Evolutionary conservation across 2,329 filamentous ascomycete species (phyloP).

Genomic region (Exophiala sideris): DNA sequence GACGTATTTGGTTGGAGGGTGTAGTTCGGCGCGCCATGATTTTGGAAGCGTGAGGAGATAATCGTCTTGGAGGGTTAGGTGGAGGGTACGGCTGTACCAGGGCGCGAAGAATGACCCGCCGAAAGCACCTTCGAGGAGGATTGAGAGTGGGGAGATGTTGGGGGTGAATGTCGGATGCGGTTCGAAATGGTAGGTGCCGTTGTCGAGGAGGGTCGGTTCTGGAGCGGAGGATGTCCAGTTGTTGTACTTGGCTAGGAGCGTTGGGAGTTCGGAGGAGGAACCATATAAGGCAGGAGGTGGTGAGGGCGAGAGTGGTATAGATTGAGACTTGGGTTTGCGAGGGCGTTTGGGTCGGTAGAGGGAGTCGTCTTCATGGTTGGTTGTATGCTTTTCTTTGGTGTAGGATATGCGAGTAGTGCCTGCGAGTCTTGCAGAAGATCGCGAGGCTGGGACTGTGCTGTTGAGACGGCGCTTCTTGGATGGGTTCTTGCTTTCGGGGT

Average conservation of each 20-base stretch:
- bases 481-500: slow-evolving; percentile 15
- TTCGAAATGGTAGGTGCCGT: slow-evolving; percentile 47
- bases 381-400: slow-evolving; percentile 30
- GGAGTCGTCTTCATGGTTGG: neutral
- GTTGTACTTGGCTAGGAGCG: slow-evolving; percentile 39
- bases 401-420: slow-evolving; percentile 36
- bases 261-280: slow-evolving; percentile 19
- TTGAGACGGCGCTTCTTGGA: slow-evolving; percentile 42
- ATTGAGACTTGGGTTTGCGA: neutral
- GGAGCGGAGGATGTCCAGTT: slow-evolving; percentile 42
- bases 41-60: slow-evolving; percentile 44
- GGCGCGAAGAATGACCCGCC: slow-evolving; percentile 53
- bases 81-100: slow-evolving; percentile 43
- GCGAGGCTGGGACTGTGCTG: slow-evolving; percentile 33
- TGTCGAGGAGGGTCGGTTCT: slow-evolving; percentile 41
- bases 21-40: slow-evolving; percentile 44
- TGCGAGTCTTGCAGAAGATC: slow-evolving; percentile 49
- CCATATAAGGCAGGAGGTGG: neutral
- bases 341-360: neutral
- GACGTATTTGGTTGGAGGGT: slow-evolving; percentile 38
- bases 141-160: slow-evolving; percentile 53
- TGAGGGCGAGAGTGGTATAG: neutral
- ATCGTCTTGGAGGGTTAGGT: slow-evolving; percentile 44
- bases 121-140: slow-evolving; percentile 53
- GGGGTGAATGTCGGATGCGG: slow-evolving; percentile 47